Evolutionary conservation across 306 rosid genomes (phyloP).

Genomic region (Abrus precatorius): DNA sequence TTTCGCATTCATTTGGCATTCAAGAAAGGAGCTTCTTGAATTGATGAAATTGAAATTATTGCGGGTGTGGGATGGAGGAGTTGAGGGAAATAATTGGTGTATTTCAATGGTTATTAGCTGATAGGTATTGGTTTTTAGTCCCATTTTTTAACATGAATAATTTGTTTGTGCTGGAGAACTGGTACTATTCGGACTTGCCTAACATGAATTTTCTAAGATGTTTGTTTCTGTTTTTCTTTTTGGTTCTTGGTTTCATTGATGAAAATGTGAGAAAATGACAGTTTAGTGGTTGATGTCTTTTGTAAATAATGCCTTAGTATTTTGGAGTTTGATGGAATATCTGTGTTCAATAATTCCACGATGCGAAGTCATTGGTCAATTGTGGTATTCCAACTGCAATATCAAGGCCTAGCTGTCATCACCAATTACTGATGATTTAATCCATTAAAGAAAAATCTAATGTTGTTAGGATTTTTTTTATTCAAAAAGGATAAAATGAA

Average conservation of each 20-base stretch:
- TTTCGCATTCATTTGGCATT: slow-evolving; percentile 18
- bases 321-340: slow-evolving; percentile 20
- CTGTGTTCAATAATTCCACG: slow-evolving; percentile 9
- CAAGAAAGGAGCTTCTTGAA: slow-evolving; percentile 36
- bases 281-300: slow-evolving; percentile 25
- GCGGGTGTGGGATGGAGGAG: not conserved
- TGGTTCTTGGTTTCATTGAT: slow-evolving; percentile 15
- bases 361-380: slow-evolving; percentile 36
- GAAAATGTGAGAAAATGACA: not conserved
- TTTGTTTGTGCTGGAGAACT: not conserved
- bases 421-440: slow-evolving; percentile 30
- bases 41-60: slow-evolving; percentile 21
- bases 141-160: not conserved
- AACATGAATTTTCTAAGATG: not conserved
- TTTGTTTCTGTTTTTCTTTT: not conserved
- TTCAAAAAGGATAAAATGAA: slow-evolving; percentile 17
- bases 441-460: not conserved
- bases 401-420: not conserved
- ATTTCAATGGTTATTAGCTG: not conserved
- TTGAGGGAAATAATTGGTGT: not conserved
- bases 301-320: slow-evolving; percentile 20
- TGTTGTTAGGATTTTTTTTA: slow-evolving; percentile 5
- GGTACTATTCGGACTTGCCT: slow-evolving; percentile 15
- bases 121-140: not conserved
- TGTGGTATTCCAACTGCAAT: slow-evolving; percentile 34